Base-by-base conservation (phyloP, 225 moss, liverwort and hornwort genomes). In the Polytrichum commune region DNA sequence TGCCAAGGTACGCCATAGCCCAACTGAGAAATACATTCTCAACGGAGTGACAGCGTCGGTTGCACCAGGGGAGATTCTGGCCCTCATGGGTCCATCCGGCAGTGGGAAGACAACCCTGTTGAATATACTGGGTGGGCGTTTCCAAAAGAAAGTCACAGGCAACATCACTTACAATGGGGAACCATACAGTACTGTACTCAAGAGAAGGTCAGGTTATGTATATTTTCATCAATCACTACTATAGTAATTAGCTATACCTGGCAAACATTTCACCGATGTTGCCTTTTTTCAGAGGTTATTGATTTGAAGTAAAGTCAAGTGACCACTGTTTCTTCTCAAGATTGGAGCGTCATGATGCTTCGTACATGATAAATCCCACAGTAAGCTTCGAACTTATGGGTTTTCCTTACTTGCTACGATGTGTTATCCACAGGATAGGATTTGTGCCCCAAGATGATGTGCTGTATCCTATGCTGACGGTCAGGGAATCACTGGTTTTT, bases 401-500 rank as follows among this genome's bases (percentile, higher is more conserved):
- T 46, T 46, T 46, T 46, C 10, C 46, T 46, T 46, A 46, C 46
- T 46, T 16, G 13, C 13, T 38, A 35, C 62, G 5, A 46, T 65
- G 8, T 53, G 46, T 46, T 32, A 57, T 66, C 61, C 77, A 72
- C 85, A 98, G 97, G 87, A 95, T 98, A 76, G 97, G 97, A n/a
- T 98, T 91, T 79, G 97, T 98, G 27, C 91, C 91, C 65, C 97
- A 98, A 78, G 97, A 98, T 72, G 97, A 98, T 65, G 70, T 98
- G 27, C 63, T 98, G 67, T 98, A 94, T 63, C 97, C 97, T 4
- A 84, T 84, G 60, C 88, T 98, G 72, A 98, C 97, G 20, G 97
- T 98, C 20, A 76, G 84, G 74, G 97, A 98, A 75, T 80, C 97
- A 19, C 82, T 98, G 63, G 81, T 94, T n/a, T 98, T 95, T 62